Evolutionary conservation across 106 monocot species (phyloP).

Genomic region (Dactylorhiza incarnata): DNA sequence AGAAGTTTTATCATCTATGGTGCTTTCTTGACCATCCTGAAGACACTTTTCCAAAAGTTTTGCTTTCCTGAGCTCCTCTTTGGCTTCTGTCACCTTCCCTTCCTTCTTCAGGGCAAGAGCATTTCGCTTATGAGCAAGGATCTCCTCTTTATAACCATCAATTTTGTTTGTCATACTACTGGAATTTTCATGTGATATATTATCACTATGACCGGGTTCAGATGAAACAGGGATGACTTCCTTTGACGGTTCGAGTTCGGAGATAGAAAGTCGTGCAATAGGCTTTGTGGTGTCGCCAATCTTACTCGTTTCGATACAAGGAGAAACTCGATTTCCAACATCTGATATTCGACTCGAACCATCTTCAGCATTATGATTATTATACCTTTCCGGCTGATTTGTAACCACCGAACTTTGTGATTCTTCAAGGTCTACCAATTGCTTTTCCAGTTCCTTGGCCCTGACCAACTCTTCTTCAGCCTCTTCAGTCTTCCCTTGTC

Average conservation of each 20-base stretch:
- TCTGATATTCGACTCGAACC: neutral
- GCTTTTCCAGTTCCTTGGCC: conserved; percentile 64
- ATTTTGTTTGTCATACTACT: conserved; percentile 4
- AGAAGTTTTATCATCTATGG: conserved; percentile 11
- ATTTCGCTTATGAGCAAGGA: conserved; percentile 64
- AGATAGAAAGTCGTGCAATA: neutral
- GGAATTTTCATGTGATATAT: neutral
- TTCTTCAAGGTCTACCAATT: conserved; percentile 65
- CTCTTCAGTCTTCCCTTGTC: conserved; percentile 69
- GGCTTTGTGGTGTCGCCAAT: neutral
- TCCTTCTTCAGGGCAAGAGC: conserved; percentile 80
- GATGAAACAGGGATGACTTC: neutral
- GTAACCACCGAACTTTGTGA: conserved; percentile 10
- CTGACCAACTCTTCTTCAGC: conserved; percentile 73
- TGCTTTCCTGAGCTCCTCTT: conserved; percentile 72
- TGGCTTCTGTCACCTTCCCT: conserved; percentile 84
- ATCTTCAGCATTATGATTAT: neutral
- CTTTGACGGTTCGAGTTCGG: neutral
- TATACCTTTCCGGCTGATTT: conserved; percentile 13
- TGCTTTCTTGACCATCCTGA: conserved; percentile 35
- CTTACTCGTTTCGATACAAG: neutral
- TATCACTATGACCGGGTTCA: neutral
- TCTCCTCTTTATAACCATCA: conserved; percentile 34
- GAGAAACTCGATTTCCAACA: neutral
- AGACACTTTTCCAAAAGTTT: conserved; percentile 71